Percentiles rank a stretch among this genome's conserved stretches.
Evolutionary conservation across 768 basidiomycete genomes (phyloP).

Genomic region (Cystobasidium tubakii): DNA sequence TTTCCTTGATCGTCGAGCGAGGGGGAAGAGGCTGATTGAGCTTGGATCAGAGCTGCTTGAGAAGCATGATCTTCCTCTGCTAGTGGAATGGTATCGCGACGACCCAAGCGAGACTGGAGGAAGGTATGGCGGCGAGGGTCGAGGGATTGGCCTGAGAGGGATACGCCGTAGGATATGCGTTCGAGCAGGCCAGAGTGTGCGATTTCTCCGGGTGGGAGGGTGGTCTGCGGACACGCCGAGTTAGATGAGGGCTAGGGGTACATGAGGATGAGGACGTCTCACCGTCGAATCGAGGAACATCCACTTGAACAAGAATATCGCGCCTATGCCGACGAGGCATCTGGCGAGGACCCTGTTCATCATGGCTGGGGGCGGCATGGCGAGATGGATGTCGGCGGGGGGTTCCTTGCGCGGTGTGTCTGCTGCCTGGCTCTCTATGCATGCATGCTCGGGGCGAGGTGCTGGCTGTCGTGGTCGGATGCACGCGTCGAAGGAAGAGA

Average conservation of each 20-base stretch:
- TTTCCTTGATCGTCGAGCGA: neutral
- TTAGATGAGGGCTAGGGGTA: too few species aligned
- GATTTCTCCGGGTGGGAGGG: slow-evolving; percentile 44
- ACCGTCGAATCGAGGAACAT: slow-evolving; percentile 34
- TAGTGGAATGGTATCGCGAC: slow-evolving; percentile 58
- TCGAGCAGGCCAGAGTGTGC: slow-evolving; percentile 55
- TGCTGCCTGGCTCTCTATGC: neutral
- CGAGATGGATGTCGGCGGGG: neutral
- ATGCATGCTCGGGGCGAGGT: neutral
- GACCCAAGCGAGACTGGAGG: slow-evolving; percentile 76
- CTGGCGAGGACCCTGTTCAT: slow-evolving; percentile 43
- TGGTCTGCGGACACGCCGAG: slow-evolving; percentile 42
- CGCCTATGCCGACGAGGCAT: slow-evolving; percentile 44
- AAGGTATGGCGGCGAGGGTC: slow-evolving; percentile 85
- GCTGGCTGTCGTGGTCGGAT: neutral
- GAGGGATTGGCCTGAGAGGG: slow-evolving; percentile 64
- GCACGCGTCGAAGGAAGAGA: neutral
- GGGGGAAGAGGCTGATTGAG: neutral
- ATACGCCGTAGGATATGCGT: slow-evolving; percentile 54
- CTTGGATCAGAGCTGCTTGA: neutral
- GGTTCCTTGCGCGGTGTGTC: too few species aligned
- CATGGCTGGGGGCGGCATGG: slow-evolving; percentile 17
- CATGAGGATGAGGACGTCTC: neutral
- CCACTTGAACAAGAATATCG: slow-evolving; percentile 43
- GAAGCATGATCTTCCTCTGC: slow-evolving; percentile 19